Percentiles rank a stretch among this genome's conserved stretches.
These are phyloP conservation scores for Colletotrichum musicola DNA, from an alignment of 2,329 filamentous ascomycete genomes.

Conservation along the genomic window DNA sequence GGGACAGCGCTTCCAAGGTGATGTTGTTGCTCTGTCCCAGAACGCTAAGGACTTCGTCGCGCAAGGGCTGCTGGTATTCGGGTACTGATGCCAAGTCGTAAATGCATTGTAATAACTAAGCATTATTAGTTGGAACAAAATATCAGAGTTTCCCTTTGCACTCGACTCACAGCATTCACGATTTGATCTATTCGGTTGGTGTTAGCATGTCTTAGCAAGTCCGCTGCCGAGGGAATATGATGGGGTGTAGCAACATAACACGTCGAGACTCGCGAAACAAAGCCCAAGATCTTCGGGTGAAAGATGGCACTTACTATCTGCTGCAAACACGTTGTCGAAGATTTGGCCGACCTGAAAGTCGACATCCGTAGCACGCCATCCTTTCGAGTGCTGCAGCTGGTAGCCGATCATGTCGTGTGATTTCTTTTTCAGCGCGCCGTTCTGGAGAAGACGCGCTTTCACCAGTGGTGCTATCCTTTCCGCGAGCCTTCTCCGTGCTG, in stretches of 20 bases:
- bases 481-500: background rate
- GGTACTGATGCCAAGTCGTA: slow-evolving; percentile 8
- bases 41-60: background rate
- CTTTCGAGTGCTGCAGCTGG: slow-evolving; percentile 7
- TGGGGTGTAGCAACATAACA: no score
- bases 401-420: slow-evolving; percentile 14
- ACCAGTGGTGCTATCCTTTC: background rate
- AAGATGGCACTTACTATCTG: slow-evolving; percentile 7
- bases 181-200: slow-evolving; percentile 9
- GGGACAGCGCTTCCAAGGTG: background rate
- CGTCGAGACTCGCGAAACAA: no score
- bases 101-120: slow-evolving; percentile 14
- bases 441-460: background rate
- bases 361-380: background rate
- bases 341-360: slow-evolving; percentile 17
- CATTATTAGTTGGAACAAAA: background rate
- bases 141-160: background rate
- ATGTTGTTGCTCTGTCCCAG: background rate
- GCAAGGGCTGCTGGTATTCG: slow-evolving; percentile 7
- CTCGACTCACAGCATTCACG: slow-evolving; percentile 10
- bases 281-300: no score
- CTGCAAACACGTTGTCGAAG: slow-evolving; percentile 23
- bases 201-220: slow-evolving; percentile 5
- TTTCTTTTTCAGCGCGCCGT: background rate
- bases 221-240: background rate